A percentile compares a stretch with the other conserved stretches of the same genome.
phyloP scores from a whole-genome alignment of 176 grass and related monocot species.

The Aegilops umbellulata region DNA sequence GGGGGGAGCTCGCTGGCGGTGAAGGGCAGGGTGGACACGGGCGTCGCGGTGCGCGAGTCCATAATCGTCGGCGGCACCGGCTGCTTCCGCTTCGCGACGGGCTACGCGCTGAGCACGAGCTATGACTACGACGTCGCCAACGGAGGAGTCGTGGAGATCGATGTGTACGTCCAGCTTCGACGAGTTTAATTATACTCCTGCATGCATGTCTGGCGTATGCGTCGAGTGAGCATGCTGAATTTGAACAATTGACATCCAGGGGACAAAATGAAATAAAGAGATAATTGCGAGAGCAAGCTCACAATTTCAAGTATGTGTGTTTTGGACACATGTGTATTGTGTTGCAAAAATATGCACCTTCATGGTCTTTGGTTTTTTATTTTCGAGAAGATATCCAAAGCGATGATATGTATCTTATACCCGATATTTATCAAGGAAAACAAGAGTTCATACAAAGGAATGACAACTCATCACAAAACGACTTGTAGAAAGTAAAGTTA shows the following conservation, averaged over 20 bases:
- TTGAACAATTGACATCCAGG: neutral
- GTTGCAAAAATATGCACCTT: no score
- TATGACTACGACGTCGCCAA: slow-evolving; percentile 35
- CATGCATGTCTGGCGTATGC: neutral
- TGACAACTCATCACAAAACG: no score
- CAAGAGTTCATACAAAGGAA: no score
- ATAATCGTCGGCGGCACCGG: slow-evolving; percentile 54
- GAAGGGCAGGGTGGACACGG: slow-evolving; percentile 32
- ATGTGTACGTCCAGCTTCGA: slow-evolving; percentile 24
- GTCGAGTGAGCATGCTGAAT: neutral
- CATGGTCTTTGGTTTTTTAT: no score
- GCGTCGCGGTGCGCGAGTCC: slow-evolving; percentile 26
- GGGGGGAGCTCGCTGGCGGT: slow-evolving; percentile 38
- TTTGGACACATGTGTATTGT: no score
- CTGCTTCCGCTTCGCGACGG: slow-evolving; percentile 39
- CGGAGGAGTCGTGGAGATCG: slow-evolving; percentile 47
- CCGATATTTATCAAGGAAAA: no score
- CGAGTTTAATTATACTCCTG: neutral
- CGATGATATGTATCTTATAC: no score
- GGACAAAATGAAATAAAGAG: neutral
- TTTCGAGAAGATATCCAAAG: no score
- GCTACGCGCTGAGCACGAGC: slow-evolving; percentile 27
- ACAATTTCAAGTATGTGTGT: neutral
- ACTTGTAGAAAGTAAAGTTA: no score
- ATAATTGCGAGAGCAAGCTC: neutral